Evolutionary conservation across 371 early-diverging fungal genomes (phyloP), one percentile per base, ranked within the genome.

Genomic region (Mucor saturninus): DNA sequence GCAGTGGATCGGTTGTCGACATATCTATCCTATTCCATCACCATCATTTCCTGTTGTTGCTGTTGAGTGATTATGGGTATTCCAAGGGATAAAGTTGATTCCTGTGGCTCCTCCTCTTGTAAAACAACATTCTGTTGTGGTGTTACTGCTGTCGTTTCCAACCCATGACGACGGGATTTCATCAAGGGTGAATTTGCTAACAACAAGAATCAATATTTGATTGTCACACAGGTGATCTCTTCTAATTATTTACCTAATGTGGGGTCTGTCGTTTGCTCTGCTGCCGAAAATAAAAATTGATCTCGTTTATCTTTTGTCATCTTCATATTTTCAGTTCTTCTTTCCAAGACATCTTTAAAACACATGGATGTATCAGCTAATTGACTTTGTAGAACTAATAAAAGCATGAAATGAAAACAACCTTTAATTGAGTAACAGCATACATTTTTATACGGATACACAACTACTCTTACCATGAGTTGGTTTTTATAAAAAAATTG

Each of bases 261-360:
- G 53, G 72, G 59, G 29, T 62, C 65, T 32, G 66, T 55, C 5
- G 68, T 38, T 58, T 75, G 76, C 13, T 82, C 80, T 35, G 77
- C 60, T 26, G 77, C 55, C 38, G 80, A 73, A 62, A 82, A 79
- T 35, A 82, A 69, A 54, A 82, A 82, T 48, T 82, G 83, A 59
- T 91, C 91, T 28, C 88, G 73, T 52, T 91, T 85, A 43, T 89
- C 87, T 62, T 85, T 90, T 32, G 87, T 81, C 59, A 84, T 86
- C 75, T 90, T 89, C 87, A 91, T 88, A 45, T 91, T 91, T 84
- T 46, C 30, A 93, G 54, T 95, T 35, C 98, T 81, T 32, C 96
- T 86, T 72, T 98, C 97, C 55, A 98, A 74, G 4, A 98, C 95
- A 69, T 91, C 90, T 68, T 95, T 97, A 72, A 98, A 98, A 26